A percentile compares a stretch with the other conserved stretches of the same genome.
phyloP scores from a whole-genome alignment of 441 rosid species.

The Brassica balearica region DNA sequence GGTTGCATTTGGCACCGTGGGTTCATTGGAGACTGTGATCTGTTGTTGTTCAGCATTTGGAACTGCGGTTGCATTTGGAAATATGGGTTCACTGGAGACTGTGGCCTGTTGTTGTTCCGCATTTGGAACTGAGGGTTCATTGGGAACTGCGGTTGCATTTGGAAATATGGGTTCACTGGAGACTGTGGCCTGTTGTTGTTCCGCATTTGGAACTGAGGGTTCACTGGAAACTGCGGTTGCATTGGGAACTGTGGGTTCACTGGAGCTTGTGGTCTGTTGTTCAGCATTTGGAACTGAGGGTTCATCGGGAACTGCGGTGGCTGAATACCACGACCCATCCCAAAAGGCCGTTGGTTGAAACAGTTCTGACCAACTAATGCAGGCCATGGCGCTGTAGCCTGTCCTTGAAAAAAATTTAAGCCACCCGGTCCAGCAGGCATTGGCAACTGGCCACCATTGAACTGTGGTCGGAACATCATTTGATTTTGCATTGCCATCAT shows the following conservation, averaged over 20 bases:
- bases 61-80: no score
- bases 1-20: conserved; percentile 36
- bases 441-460: conserved; percentile 54
- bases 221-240: not conserved
- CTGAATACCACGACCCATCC: conserved; percentile 42
- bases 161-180: not conserved
- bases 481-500: conserved; percentile 32
- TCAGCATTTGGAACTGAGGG: not conserved
- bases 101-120: not conserved
- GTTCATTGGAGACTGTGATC: no score
- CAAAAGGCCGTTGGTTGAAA: conserved; percentile 56
- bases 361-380: conserved; percentile 59
- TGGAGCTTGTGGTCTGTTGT: conserved; percentile 45
- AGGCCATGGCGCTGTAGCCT: conserved; percentile 54
- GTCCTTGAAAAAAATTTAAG: conserved; percentile 47
- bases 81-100: not conserved
- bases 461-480: conserved; percentile 62
- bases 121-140: not conserved
- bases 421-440: conserved; percentile 57
- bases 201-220: not conserved
- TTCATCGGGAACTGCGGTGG: conserved; percentile 10
- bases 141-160: not conserved
- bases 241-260: conserved; percentile 32
- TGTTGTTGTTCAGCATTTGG: no score
- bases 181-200: not conserved